phyloP scores from a whole-genome alignment of 352 stramenopile species.

The Pythium insidiosum region DNA sequence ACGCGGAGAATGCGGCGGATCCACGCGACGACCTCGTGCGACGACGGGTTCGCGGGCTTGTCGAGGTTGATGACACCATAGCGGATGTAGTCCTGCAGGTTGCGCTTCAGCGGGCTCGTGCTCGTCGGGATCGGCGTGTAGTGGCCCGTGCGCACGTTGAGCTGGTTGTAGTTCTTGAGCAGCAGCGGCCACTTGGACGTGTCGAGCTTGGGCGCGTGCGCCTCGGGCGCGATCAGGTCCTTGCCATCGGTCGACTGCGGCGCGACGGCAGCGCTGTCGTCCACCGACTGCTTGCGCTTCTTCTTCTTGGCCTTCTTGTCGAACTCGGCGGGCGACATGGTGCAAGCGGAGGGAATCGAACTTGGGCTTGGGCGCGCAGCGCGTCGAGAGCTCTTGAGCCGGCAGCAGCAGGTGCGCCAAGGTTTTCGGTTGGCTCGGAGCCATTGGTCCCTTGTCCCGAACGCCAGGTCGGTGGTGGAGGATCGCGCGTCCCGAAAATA shows the following conservation, averaged over 20 bases:
- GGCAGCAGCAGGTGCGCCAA: no score
- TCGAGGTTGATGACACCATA: conserved; percentile 99
- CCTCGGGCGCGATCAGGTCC: conserved; percentile 76
- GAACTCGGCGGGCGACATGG: conserved; percentile 57
- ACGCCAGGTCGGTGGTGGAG: conserved; percentile 6
- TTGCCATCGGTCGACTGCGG: conserved; percentile 26
- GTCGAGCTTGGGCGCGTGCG: conserved; percentile 88
- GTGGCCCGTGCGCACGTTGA: conserved; percentile 98
- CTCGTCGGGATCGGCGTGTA: conserved; percentile 99
- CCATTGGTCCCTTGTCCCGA: conserved; percentile 19
- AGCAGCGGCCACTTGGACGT: conserved; percentile 98
- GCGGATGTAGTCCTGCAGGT: conserved; percentile 96
- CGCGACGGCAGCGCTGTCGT: conserved; percentile 11
- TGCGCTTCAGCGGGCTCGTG: conserved; percentile 94
- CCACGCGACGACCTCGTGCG: conserved; percentile 99
- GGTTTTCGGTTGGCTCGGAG: conserved; percentile 23
- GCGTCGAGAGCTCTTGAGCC: no score
- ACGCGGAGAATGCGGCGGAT: conserved; percentile 99
- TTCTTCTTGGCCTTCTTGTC: conserved; percentile 88
- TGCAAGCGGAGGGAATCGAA: no score
- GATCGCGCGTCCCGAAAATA: conserved; percentile 6
- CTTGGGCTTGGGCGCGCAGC: no score
- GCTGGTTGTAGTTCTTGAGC: conserved; percentile 98
- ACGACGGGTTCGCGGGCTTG: conserved; percentile 99
- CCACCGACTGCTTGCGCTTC: conserved; percentile 74